These are phyloP conservation scores for Candida verbasci DNA, from an alignment of 805 yeast genomes.

Conservation along the genomic window DNA sequence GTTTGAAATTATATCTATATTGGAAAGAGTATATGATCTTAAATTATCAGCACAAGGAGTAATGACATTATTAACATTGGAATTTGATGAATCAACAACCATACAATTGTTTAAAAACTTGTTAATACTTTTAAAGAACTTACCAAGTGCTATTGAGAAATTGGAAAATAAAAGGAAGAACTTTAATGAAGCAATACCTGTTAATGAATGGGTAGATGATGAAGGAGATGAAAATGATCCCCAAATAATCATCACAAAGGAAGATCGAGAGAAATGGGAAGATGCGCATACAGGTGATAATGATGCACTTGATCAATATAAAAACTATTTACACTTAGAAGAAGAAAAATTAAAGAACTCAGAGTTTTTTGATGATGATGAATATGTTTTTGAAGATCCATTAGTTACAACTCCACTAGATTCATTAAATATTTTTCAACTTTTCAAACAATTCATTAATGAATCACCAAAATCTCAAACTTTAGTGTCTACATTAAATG, in stretches of 20 bases:
- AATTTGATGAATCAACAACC: slow-evolving; percentile 13
- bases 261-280: slow-evolving; percentile 2
- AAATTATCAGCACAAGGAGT: slow-evolving; percentile 71
- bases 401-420: slow-evolving; percentile 76
- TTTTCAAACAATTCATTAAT: slow-evolving; percentile 6
- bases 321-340: slow-evolving; percentile 18
- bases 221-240: slow-evolving; percentile 4
- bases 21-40: slow-evolving; percentile 70
- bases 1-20: slow-evolving; percentile 53
- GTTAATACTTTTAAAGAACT: slow-evolving; percentile 37
- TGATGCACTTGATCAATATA: slow-evolving; percentile 13
- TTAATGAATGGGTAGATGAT: slow-evolving; percentile 7
- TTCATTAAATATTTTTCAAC: slow-evolving; percentile 7
- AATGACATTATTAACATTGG: slow-evolving; percentile 39
- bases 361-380: slow-evolving; percentile 41
- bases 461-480: slow-evolving; percentile 1
- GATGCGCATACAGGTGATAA: slow-evolving; percentile 6
- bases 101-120: slow-evolving; percentile 10
- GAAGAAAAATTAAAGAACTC: slow-evolving; percentile 18
- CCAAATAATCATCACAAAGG: background rate
- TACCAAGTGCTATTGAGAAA: slow-evolving; percentile 69
- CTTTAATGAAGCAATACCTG: slow-evolving; percentile 25
- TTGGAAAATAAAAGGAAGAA: slow-evolving; percentile 61
- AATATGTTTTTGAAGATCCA: slow-evolving; percentile 71
- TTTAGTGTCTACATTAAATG: slow-evolving; percentile 7